phyloP scores from a whole-genome alignment of 108 stramenopile species.

The Mayamaea pseudoterrestris region DNA sequence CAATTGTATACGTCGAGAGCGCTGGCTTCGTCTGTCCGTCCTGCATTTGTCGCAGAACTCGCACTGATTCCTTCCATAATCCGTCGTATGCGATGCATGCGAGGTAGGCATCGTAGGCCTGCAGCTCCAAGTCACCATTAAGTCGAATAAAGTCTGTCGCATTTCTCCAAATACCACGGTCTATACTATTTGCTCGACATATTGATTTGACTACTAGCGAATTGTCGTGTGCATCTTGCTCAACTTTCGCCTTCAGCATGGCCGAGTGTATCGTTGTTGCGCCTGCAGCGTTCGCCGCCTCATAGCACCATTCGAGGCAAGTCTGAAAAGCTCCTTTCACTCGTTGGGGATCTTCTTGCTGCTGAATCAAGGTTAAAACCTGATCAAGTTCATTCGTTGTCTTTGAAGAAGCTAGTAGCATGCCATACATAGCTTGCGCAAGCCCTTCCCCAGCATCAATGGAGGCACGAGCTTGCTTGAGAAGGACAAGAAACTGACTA shows the following conservation, averaged over 20 bases:
- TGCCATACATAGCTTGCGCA: too few relatives aligned
- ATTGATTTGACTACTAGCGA: constrained; percentile 21
- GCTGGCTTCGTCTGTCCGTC: constrained; percentile 11
- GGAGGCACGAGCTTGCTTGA: too few relatives aligned
- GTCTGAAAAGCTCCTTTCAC: too few relatives aligned
- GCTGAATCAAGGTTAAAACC: too few relatives aligned
- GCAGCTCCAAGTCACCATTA: not conserved
- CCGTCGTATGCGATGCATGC: constrained; percentile 15
- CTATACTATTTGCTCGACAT: constrained; percentile 10
- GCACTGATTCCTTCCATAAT: constrained; percentile 30
- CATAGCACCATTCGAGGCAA: constrained; percentile 7
- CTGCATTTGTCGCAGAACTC: constrained; percentile 21
- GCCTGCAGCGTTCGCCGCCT: constrained; percentile 17
- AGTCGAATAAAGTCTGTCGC: too few relatives aligned
- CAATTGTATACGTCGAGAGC: constrained; percentile 41
- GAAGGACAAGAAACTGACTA: too few relatives aligned
- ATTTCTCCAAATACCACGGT: not conserved
- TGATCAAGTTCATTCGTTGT: too few relatives aligned
- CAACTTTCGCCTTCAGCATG: constrained; percentile 18
- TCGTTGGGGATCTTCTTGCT: too few relatives aligned
- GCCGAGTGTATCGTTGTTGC: constrained; percentile 22
- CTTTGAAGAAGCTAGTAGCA: too few relatives aligned
- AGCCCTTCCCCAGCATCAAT: too few relatives aligned
- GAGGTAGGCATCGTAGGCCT: constrained; percentile 34
- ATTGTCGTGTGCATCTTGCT: constrained; percentile 15